A percentile compares a stretch with the other conserved stretches of the same genome.
These are phyloP conservation scores for Strombidium stylifer DNA, from an alignment of 73 alveolate genomes.

Conservation along the genomic window DNA sequence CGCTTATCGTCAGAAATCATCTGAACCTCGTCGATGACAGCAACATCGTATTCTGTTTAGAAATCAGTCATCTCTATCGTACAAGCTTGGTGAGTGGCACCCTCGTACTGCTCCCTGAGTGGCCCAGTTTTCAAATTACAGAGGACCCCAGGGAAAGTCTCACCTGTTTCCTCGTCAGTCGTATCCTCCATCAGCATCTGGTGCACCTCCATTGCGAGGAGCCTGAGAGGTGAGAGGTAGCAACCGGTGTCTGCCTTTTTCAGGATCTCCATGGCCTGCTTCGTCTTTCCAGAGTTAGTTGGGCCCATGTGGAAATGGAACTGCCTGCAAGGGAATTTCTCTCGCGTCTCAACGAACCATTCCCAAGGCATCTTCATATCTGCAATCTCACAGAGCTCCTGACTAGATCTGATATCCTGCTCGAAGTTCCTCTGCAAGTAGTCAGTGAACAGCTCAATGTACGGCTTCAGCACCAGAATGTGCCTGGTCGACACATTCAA, in stretches of 20 bases:
- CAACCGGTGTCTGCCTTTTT: constrained; percentile 64
- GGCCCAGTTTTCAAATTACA: constrained; percentile 74
- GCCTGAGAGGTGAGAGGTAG: constrained; percentile 76
- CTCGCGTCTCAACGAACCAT: constrained; percentile 69
- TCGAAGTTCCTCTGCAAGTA: constrained; percentile 8
- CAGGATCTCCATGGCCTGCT: constrained; percentile 58
- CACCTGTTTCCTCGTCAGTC: too few relatives aligned
- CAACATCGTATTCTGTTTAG: constrained; percentile 61
- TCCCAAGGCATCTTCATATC: constrained; percentile 69
- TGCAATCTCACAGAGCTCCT: constrained; percentile 8
- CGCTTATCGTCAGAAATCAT: constrained; percentile 67
- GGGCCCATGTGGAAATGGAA: constrained; percentile 73
- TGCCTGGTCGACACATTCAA: too few relatives aligned
- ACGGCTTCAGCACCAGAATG: constrained; percentile 32
- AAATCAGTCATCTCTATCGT: constrained; percentile 66
- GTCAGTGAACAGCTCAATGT: constrained; percentile 36
- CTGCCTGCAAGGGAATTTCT: constrained; percentile 43
- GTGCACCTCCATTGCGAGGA: constrained; percentile 73
- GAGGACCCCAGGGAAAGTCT: too few relatives aligned
- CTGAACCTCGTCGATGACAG: constrained; percentile 80
- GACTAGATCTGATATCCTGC: constrained; percentile 9
- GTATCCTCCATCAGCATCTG: constrained; percentile 41
- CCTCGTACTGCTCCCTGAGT: constrained; percentile 32
- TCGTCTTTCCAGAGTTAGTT: constrained; percentile 78
- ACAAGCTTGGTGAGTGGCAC: constrained; percentile 64